Evolutionary conservation across 2,329 filamentous ascomycete genomes (phyloP).

Genomic region (Pyricularia sp.): DNA sequence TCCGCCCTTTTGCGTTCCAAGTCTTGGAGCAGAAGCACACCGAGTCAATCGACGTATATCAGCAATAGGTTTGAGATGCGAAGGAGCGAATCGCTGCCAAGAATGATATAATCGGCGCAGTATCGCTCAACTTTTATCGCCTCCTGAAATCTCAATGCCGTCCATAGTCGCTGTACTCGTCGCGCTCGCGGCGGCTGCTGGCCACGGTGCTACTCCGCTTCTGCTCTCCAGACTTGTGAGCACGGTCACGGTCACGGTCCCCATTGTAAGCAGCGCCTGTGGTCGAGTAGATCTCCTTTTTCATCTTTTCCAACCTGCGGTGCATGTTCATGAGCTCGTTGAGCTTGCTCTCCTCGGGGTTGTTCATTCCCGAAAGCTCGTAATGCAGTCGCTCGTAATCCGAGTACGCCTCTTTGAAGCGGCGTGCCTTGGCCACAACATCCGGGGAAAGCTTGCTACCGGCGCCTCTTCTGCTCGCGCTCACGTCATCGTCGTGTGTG

Average conservation of each 20-base stretch:
- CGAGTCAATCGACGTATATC: background rate
- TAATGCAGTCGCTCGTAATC: constrained; percentile 48
- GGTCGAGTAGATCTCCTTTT: constrained; percentile 46
- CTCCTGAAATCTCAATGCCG: background rate
- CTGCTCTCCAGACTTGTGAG: background rate
- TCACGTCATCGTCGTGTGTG: background rate
- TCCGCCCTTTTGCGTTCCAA: background rate
- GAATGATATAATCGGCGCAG: too few species aligned
- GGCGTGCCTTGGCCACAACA: constrained; percentile 41
- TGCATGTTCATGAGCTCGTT: constrained; percentile 44
- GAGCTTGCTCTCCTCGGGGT: constrained; percentile 43
- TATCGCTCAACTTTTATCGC: constrained; percentile 2
- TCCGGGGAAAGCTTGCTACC: constrained; percentile 30
- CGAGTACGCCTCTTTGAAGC: constrained; percentile 47
- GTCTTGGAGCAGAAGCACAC: background rate
- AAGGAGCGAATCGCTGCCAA: background rate
- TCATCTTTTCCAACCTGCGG: constrained; percentile 43
- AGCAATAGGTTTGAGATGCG: background rate
- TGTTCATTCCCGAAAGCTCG: constrained; percentile 39
- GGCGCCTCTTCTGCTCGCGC: background rate
- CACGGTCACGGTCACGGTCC: background rate
- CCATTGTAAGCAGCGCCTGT: constrained; percentile 5
- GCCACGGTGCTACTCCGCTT: background rate
- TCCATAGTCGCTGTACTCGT: constrained; percentile 9
- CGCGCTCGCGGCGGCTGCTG: background rate